These are phyloP conservation scores for Hanseniaspora gamundiae DNA, from an alignment of 1,139 yeast genomes.

Conservation along the genomic window DNA sequence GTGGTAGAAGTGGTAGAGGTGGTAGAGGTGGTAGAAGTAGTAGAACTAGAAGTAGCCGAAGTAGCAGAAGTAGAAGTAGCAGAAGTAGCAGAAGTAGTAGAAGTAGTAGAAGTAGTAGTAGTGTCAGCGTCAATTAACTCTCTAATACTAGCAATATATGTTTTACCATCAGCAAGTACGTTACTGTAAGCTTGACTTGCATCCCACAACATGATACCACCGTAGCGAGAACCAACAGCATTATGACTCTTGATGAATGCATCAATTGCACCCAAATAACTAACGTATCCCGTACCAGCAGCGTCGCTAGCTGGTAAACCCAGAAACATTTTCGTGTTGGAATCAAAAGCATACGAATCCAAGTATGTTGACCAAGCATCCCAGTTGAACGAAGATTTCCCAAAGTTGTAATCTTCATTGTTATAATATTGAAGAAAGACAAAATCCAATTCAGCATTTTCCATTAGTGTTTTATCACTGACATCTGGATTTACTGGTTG, in stretches of 20 bases:
- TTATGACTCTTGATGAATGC: slow-evolving; percentile 28
- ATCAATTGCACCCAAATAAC: slow-evolving; percentile 30
- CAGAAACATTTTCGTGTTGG: slow-evolving; percentile 46
- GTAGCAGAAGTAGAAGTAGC: slow-evolving; percentile 5
- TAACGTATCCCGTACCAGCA: slow-evolving; percentile 57
- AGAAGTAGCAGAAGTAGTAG: slow-evolving; percentile 3
- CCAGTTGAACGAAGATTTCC: slow-evolving; percentile 54
- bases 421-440: slow-evolving; percentile 90
- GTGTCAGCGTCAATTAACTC: neutral
- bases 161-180: slow-evolving; percentile 29
- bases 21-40: slow-evolving; percentile 4
- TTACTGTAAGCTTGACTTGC: slow-evolving; percentile 72
- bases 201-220: slow-evolving; percentile 88
- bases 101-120: slow-evolving; percentile 5
- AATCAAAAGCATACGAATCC: slow-evolving; percentile 39
- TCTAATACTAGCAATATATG: slow-evolving; percentile 24
- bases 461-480: slow-evolving; percentile 56
- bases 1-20: slow-evolving; percentile 2
- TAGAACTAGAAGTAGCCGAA: slow-evolving; percentile 1
- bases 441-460: slow-evolving; percentile 57
- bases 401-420: slow-evolving; percentile 54
- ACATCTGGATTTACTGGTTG: slow-evolving; percentile 92
- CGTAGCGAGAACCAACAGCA: slow-evolving; percentile 37
- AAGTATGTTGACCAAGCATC: slow-evolving; percentile 73
- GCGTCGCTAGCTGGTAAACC: slow-evolving; percentile 61